Percentiles rank a stretch among this genome's conserved stretches.
Evolutionary conservation across 2,329 filamentous ascomycete genomes (phyloP).

Genomic region (Byssoonygena ceratinophila): DNA sequence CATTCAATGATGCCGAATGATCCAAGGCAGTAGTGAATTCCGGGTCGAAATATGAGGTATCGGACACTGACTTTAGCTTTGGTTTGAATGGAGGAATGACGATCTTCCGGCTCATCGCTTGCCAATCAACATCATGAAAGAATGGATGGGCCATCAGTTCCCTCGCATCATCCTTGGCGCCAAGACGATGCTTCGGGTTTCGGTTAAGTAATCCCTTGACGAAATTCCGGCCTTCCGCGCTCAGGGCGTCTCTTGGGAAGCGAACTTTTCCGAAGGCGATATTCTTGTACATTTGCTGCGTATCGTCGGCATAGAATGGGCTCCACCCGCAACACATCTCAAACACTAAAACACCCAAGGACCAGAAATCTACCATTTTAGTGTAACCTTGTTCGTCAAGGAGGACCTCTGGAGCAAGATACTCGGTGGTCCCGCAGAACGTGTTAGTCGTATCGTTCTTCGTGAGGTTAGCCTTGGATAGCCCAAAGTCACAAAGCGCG

Average conservation of each 20-base stretch:
- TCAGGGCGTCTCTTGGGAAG: conserved; percentile 89
- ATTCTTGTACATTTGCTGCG: conserved; percentile 99
- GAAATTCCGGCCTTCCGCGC: conserved; percentile 90
- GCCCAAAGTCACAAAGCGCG: conserved; percentile 89
- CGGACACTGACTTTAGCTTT: conserved; percentile 87
- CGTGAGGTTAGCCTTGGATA: conserved; percentile 93
- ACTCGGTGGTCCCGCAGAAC: conserved; percentile 96
- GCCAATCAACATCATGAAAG: conserved; percentile 91
- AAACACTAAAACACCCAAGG: conserved; percentile 89
- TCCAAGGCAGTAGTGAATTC: conserved; percentile 95
- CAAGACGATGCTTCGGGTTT: conserved; percentile 89
- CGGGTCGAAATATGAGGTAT: conserved; percentile 96
- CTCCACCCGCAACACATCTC: conserved; percentile 99
- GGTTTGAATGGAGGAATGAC: conserved; percentile 96
- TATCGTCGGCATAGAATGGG: conserved; percentile 97
- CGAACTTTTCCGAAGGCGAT: conserved; percentile 98
- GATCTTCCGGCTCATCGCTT: conserved; percentile 73
- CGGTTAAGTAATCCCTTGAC: conserved; percentile 95
- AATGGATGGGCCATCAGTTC: conserved; percentile 92
- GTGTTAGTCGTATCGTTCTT: conserved; percentile 98
- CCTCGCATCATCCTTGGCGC: conserved; percentile 80
- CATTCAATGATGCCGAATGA: conserved; percentile 77
- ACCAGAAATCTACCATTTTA: conserved; percentile 99
- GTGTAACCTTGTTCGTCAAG: conserved; percentile 96
- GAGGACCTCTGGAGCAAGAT: conserved; percentile 87